Base-by-base conservation (phyloP, 495 filamentous ascomycete species). In the Trichoderma reesei region DNA sequence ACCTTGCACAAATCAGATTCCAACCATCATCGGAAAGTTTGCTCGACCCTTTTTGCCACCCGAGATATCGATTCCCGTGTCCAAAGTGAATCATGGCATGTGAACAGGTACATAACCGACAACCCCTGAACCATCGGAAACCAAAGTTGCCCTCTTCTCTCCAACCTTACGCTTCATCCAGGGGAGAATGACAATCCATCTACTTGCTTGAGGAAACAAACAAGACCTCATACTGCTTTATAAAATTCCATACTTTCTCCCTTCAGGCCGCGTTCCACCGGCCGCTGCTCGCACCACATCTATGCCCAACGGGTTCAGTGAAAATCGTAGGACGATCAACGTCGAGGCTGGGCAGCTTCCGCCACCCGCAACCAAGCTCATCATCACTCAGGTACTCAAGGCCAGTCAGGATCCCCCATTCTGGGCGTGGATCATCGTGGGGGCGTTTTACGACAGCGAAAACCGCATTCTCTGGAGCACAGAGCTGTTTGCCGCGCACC, bases 391-490 rank as follows among this genome's bases (percentile, higher is more conserved):
- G 63, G 46, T 66, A 36, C 18, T 65, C 2, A 8, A 68, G 36
- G 39, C 41, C 44, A 62, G 42, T 46, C 59, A 33, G 10, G 38
- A 41, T 3, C 63, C 26, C 5, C 63, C 41, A 1, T 64, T 68
- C 34, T 75, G 70, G 72, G 73, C 70, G 48, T 71, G 69, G 61
- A 48, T 76, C 14, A 64, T 71, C 20, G 60, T 74, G 31, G 74
- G 68, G 1, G 71, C 69, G 16, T 75, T 72, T 44, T 73, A 71
- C 64, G 70, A 75, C 67, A 48, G 39, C 1, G 36, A 66, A 4
- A 63, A 65, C 41, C 48, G 60, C 26, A 69, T 72, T 31, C 59
- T 75, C 13, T 73, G 69, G 68, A 70, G 68, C 20, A 68, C 67
- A 5, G 65, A 74, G 60, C 13, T 72, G 18, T 64, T 74, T 37